Conservation (phyloP, 2,329 filamentous ascomycete species). For the Fusarium sp. region DNA sequence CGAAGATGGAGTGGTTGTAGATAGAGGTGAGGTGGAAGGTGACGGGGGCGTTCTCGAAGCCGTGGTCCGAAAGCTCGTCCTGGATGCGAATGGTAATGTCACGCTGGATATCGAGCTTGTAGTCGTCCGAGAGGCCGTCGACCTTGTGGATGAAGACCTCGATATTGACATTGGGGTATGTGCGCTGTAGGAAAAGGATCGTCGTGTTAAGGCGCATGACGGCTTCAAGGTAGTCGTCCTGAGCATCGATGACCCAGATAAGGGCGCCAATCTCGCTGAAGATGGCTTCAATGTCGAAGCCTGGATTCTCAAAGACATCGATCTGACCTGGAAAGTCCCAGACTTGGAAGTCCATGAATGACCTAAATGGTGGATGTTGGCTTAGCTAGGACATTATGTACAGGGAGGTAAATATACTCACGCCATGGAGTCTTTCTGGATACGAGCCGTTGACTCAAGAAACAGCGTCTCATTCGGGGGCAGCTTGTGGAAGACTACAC, state of each 20-base stretch:
- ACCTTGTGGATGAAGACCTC: slow-evolving; percentile 99
- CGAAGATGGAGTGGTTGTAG: slow-evolving; percentile 98
- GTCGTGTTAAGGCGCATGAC: slow-evolving; percentile 88
- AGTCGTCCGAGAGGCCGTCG: slow-evolving; percentile 96
- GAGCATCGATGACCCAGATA: slow-evolving; percentile 98
- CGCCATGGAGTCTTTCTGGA: slow-evolving; percentile 96
- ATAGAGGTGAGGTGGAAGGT: slow-evolving; percentile 97
- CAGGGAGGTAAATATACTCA: slow-evolving; percentile 60
- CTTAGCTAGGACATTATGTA: background rate
- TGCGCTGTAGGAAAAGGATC: slow-evolving; percentile 87
- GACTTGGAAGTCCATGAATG: slow-evolving; percentile 99
- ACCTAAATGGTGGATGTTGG: slow-evolving; percentile 63
- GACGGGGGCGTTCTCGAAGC: slow-evolving; percentile 92
- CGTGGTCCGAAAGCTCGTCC: slow-evolving; percentile 92
- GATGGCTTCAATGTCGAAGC: slow-evolving; percentile 90
- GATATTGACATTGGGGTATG: slow-evolving; percentile 93
- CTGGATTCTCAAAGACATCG: slow-evolving; percentile 85
- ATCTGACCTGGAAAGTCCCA: slow-evolving; percentile 98
- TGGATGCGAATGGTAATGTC: slow-evolving; percentile 97
- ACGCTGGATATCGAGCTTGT: slow-evolving; percentile 93
- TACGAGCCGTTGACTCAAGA: slow-evolving; percentile 91
- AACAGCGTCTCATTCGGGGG: slow-evolving; percentile 96
- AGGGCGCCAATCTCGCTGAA: slow-evolving; percentile 94
- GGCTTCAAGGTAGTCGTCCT: slow-evolving; percentile 96
- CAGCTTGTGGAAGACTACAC: slow-evolving; percentile 98